These are phyloP conservation scores for Globisporangium perplexum DNA, from an alignment of 352 stramenopile species.

Conservation along the genomic window DNA sequence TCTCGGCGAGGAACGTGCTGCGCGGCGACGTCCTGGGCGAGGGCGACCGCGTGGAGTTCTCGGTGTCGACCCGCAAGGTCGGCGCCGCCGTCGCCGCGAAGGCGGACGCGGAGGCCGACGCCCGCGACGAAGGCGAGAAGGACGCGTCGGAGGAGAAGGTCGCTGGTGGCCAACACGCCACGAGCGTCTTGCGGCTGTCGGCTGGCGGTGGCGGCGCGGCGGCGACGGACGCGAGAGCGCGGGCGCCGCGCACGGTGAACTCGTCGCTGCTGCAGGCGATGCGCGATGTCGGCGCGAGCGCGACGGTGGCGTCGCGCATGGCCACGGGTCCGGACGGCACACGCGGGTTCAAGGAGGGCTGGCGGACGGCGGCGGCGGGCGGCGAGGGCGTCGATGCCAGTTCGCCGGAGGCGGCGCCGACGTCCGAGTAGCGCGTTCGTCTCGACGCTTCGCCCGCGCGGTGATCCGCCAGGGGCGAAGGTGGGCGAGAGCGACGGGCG, in stretches of 20 bases:
- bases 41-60: conserved; percentile 75
- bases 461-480: too few species aligned
- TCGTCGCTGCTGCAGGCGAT: conserved; percentile 63
- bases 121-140: background rate
- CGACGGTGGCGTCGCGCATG: conserved; percentile 57
- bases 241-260: conserved; percentile 50
- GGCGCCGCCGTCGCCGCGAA: conserved; percentile 13
- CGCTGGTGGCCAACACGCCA: conserved; percentile 35
- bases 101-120: conserved; percentile 7
- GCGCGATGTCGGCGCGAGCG: conserved; percentile 55
- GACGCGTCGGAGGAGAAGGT: conserved; percentile 4
- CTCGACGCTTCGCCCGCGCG: too few species aligned
- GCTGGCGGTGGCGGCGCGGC: conserved; percentile 5
- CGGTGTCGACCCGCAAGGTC: conserved; percentile 26
- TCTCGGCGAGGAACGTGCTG: conserved; percentile 46
- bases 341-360: conserved; percentile 56
- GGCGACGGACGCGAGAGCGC: conserved; percentile 16
- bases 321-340: conserved; percentile 70
- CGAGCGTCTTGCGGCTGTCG: conserved; percentile 44
- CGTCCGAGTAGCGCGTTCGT: background rate
- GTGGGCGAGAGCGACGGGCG: too few species aligned
- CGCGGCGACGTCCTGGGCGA: conserved; percentile 50
- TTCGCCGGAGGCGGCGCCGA: background rate
- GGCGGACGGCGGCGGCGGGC: conserved; percentile 18
- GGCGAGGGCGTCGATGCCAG: background rate